These are phyloP conservation scores for Coccomyxa subellipsoidea DNA, from an alignment of 163 green algal species.

Conservation along the genomic window DNA sequence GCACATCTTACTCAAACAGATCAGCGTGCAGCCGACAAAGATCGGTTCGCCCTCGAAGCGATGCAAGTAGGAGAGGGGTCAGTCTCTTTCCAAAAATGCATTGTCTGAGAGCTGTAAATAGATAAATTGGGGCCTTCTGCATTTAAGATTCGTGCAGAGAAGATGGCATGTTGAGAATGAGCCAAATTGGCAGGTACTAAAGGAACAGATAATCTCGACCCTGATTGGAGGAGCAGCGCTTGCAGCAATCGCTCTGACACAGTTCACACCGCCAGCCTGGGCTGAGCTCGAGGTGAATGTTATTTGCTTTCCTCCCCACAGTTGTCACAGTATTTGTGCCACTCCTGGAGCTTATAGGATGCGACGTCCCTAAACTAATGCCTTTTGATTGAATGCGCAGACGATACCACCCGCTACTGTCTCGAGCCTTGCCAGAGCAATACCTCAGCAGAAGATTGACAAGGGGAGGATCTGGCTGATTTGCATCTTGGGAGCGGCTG, in stretches of 20 bases:
- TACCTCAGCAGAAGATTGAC: conserved; percentile 35
- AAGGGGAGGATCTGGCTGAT: conserved; percentile 68
- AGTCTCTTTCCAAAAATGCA: neutral
- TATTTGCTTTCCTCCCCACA: neutral
- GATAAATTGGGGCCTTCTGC: neutral
- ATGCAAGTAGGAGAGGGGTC: neutral
- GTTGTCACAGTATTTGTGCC: neutral
- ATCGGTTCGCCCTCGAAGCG: neutral
- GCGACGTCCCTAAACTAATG: neutral
- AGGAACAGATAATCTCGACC: neutral
- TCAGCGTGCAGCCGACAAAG: neutral
- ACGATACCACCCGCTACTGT: neutral
- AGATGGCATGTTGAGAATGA: neutral
- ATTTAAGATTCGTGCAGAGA: neutral
- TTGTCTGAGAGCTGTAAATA: neutral
- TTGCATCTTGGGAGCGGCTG: conserved; percentile 56
- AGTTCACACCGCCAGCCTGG: neutral
- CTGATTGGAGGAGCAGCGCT: neutral
- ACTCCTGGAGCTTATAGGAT: neutral
- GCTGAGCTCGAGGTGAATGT: neutral
- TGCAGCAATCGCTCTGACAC: neutral
- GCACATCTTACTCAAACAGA: neutral
- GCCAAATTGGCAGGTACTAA: neutral
- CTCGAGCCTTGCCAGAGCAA: neutral
- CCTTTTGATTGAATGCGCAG: neutral